These are phyloP conservation scores for Flagelloscypha sp. DNA, from an alignment of 768 basidiomycete species.

Conservation along the genomic window DNA sequence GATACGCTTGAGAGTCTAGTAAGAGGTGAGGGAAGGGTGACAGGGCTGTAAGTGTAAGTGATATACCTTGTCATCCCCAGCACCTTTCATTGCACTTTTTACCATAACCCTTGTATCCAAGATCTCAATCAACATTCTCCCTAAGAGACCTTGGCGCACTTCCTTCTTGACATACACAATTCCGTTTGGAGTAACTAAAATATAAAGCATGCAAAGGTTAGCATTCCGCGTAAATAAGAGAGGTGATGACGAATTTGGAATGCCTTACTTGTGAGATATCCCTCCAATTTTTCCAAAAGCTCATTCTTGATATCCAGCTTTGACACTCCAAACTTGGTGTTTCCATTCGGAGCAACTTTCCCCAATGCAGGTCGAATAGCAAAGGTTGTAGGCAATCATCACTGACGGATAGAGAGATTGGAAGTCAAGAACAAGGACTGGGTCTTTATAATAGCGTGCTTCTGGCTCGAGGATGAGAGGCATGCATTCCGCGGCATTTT, in stretches of 20 bases:
- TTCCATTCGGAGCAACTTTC: conserved; percentile 76
- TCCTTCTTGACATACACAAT: conserved; percentile 85
- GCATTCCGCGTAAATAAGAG: not conserved
- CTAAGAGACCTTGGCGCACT: conserved; percentile 78
- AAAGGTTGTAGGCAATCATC: conserved; percentile 99
- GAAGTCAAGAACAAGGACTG: conserved; percentile 91
- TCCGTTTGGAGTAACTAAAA: conserved; percentile 86
- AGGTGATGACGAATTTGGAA: not conserved
- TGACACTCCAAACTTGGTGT: conserved; percentile 80
- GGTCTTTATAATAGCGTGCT: conserved; percentile 88
- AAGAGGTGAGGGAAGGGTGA: not conserved
- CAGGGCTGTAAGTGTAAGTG: conserved; percentile 3
- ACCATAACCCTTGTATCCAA: conserved; percentile 97
- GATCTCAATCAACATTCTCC: conserved; percentile 87
- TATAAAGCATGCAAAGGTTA: too few species aligned
- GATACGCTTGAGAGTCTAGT: conserved; percentile 62
- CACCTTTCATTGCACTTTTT: conserved; percentile 89
- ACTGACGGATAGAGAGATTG: conserved; percentile 94
- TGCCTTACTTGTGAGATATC: conserved; percentile 65
- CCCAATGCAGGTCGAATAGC: conserved; percentile 97
- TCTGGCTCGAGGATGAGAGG: conserved; percentile 92
- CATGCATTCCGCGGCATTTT: conserved; percentile 95
- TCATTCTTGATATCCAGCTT: conserved; percentile 64
- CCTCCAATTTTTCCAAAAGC: conserved; percentile 57
- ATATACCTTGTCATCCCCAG: conserved; percentile 63